Conservation (phyloP, 2,329 filamentous ascomycete genomes). For the Scleromitrula shiraiana region DNA sequence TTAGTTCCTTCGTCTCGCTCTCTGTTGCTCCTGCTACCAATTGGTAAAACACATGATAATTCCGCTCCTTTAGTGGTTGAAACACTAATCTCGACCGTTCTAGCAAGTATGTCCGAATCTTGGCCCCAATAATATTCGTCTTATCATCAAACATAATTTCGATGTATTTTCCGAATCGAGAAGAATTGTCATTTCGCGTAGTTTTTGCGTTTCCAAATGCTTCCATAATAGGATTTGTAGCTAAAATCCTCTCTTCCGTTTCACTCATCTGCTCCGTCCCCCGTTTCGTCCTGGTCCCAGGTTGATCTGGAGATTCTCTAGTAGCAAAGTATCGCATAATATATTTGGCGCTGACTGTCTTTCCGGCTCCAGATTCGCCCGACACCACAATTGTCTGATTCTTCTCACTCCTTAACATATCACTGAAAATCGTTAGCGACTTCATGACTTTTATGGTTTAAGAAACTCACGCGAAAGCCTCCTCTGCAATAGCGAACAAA, state of each 20-base stretch:
- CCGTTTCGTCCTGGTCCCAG: slow-evolving; percentile 65
- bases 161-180: slow-evolving; percentile 98
- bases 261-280: slow-evolving; percentile 83
- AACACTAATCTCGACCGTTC: slow-evolving; percentile 95
- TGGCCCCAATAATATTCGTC: slow-evolving; percentile 94
- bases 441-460: slow-evolving; percentile 2
- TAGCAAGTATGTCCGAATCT: slow-evolving; percentile 91
- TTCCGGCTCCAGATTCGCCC: slow-evolving; percentile 95
- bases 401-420: slow-evolving; percentile 92
- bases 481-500: slow-evolving; percentile 96
- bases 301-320: slow-evolving; percentile 84
- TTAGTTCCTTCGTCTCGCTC: slow-evolving; percentile 69
- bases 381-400: slow-evolving; percentile 99
- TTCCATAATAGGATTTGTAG: slow-evolving; percentile 99
- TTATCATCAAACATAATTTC: slow-evolving; percentile 98
- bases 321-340: slow-evolving; percentile 99
- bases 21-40: slow-evolving; percentile 88
- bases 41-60: slow-evolving; percentile 99
- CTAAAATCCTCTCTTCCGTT: slow-evolving; percentile 96
- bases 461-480: slow-evolving; percentile 79
- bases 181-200: slow-evolving; percentile 99
- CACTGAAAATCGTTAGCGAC: slow-evolving; percentile 49
- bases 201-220: slow-evolving; percentile 99
- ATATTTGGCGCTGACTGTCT: slow-evolving; percentile 98
- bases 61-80: slow-evolving; percentile 93